Conservation (phyloP, 83 land plant genomes). For the Thuja plicata region DNA sequence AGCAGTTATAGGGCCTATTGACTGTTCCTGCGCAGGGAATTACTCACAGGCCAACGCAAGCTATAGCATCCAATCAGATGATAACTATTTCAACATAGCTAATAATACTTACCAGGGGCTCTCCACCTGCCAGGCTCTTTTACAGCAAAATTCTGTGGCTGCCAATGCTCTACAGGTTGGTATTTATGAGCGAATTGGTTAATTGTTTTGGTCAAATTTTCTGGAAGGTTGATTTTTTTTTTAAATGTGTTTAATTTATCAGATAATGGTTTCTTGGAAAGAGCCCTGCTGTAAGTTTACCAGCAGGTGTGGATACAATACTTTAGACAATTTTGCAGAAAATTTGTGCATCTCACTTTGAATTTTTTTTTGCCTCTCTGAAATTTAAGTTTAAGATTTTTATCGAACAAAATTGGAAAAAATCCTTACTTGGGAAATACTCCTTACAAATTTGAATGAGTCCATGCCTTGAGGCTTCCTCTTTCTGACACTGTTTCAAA, state of each 20-base stretch:
- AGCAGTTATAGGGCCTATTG: conserved; percentile 44
- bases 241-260: no score
- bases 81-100: conserved; percentile 16
- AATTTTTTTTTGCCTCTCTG: background rate
- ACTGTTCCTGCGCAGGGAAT: conserved; percentile 50
- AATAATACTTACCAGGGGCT: conserved; percentile 52
- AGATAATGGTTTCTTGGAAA: no score
- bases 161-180: conserved; percentile 16
- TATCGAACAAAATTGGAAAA: background rate
- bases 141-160: conserved; percentile 13
- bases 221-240: no score
- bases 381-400: background rate
- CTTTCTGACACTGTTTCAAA: background rate
- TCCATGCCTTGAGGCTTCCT: background rate
- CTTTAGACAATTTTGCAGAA: background rate
- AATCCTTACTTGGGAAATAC: background rate
- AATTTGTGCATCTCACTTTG: background rate
- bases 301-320: background rate
- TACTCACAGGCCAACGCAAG: conserved; percentile 42
- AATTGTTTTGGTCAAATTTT: background rate
- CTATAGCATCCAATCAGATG: conserved; percentile 10
- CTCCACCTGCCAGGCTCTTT: conserved; percentile 52
- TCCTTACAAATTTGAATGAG: background rate
- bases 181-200: background rate
- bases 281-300: background rate